Evolutionary conservation across 495 filamentous ascomycete species (phyloP).

Genomic region (Amphirosellinia nigrospora): DNA sequence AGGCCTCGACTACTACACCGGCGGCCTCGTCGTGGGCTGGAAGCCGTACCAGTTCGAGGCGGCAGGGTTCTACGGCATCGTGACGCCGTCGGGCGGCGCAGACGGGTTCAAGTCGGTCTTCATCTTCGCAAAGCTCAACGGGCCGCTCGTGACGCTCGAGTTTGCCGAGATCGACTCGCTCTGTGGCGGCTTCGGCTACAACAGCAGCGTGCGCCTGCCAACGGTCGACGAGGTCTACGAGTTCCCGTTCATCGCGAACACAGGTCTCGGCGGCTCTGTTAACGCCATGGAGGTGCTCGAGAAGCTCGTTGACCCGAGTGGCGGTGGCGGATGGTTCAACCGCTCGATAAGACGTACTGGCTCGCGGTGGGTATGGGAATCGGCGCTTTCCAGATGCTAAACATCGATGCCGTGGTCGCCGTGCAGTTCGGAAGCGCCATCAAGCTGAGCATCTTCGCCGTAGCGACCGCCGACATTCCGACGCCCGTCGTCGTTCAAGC

Average conservation of each 20-base stretch:
- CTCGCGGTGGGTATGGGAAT: no score
- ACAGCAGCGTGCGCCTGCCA: conserved; percentile 43
- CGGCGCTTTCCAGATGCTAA: no score
- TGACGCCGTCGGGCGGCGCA: conserved; percentile 3
- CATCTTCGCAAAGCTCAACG: conserved; percentile 49
- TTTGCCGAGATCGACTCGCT: conserved; percentile 50
- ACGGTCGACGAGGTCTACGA: conserved; percentile 38
- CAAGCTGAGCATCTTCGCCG: no score
- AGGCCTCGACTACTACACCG: conserved; percentile 39
- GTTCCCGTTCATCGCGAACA: conserved; percentile 48
- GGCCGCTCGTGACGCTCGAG: conserved; percentile 51
- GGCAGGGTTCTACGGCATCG: conserved; percentile 42
- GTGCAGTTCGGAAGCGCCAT: no score
- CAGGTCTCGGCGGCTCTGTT: conserved; percentile 5
- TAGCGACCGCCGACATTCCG: no score
- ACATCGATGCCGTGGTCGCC: no score
- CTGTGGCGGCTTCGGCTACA: conserved; percentile 54
- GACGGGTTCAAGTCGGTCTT: conserved; percentile 45
- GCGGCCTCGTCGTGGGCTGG: conserved; percentile 48
- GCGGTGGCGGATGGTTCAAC: no score
- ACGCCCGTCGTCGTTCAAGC: no score
- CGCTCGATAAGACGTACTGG: no score
- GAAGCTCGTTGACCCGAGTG: no score
- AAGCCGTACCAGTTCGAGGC: conserved; percentile 47
- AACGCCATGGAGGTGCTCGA: no score